Evolutionary conservation across 2,329 filamentous ascomycete species (phyloP).

Genomic region (Leptographium radiaticola): DNA sequence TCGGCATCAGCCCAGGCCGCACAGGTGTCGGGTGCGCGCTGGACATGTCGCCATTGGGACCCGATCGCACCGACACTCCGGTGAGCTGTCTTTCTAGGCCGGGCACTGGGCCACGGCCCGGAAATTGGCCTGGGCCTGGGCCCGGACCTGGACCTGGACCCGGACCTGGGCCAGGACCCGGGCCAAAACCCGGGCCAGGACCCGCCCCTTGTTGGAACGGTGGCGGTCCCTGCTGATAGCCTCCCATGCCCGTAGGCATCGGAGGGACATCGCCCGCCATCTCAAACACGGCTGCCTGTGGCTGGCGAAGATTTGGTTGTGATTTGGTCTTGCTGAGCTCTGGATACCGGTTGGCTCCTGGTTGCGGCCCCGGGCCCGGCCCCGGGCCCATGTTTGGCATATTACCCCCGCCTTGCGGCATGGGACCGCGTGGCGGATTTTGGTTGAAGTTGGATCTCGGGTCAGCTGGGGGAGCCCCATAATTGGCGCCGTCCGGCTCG

Average conservation of each 20-base stretch:
- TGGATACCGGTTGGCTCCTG: constrained; percentile 36
- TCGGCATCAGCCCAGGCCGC: constrained; percentile 47
- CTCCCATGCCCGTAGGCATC: constrained; percentile 19
- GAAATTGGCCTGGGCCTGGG: constrained; percentile 3
- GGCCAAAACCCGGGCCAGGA: constrained; percentile 5
- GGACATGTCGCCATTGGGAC: constrained; percentile 30
- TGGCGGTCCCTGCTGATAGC: constrained; percentile 16
- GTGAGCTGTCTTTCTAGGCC: constrained; percentile 16
- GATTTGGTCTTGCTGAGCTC: constrained; percentile 50
- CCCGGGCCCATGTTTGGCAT: background rate
- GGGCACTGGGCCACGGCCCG: constrained; percentile 11
- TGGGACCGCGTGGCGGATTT: constrained; percentile 13
- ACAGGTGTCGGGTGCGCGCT: constrained; percentile 50
- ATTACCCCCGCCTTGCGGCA: too few relatives aligned
- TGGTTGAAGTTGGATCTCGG: constrained; percentile 9
- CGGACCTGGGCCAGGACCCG: background rate
- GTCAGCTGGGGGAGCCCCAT: constrained; percentile 13
- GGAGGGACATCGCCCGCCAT: constrained; percentile 53
- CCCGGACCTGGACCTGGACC: constrained; percentile 3
- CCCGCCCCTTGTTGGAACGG: background rate
- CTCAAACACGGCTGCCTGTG: constrained; percentile 59
- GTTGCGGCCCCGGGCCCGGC: constrained; percentile 21
- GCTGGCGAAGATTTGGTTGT: constrained; percentile 51
- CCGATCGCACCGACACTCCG: constrained; percentile 17
- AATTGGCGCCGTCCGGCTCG: constrained; percentile 20